These are phyloP conservation scores for Amylostereum areolatum DNA, from an alignment of 1,284 basidiomycete genomes.

Conservation along the genomic window DNA sequence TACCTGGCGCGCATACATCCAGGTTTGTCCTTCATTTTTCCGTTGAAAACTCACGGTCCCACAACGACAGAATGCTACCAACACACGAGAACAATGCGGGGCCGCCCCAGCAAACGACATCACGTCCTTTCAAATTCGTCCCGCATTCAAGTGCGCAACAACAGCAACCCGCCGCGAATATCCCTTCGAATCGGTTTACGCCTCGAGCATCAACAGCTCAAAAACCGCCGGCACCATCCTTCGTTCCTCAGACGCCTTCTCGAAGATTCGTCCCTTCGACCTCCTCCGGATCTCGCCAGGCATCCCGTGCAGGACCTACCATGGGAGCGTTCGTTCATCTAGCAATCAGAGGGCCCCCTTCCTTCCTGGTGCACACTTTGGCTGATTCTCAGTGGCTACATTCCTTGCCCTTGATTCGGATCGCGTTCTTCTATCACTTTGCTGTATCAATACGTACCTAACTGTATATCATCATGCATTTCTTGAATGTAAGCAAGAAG, in stretches of 20 bases:
- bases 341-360: conserved; percentile 45
- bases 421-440: not conserved
- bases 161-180: conserved; percentile 4
- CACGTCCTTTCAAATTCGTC: conserved; percentile 3
- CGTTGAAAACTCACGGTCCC: not conserved
- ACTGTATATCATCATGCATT: not conserved
- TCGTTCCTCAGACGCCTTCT: conserved; percentile 14
- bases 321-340: not conserved
- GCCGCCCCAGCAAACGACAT: conserved; percentile 5
- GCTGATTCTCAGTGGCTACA: conserved; percentile 13
- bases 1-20: conserved; percentile 10
- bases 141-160: conserved; percentile 8
- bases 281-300: not conserved
- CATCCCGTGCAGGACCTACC: not conserved
- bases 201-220: conserved; percentile 13
- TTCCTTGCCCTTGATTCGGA: not conserved
- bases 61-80: conserved; percentile 14
- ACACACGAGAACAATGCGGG: conserved; percentile 8
- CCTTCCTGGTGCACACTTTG: conserved; percentile 27
- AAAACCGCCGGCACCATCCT: conserved; percentile 3
- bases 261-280: not conserved
- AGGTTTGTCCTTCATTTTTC: too few species aligned
- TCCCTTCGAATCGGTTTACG: conserved; percentile 15
- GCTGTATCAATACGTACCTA: not conserved
- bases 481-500: not conserved